Base-by-base conservation (phyloP, 176 grass and related monocot genomes). In the Hsuehochloa calcarea region DNA sequence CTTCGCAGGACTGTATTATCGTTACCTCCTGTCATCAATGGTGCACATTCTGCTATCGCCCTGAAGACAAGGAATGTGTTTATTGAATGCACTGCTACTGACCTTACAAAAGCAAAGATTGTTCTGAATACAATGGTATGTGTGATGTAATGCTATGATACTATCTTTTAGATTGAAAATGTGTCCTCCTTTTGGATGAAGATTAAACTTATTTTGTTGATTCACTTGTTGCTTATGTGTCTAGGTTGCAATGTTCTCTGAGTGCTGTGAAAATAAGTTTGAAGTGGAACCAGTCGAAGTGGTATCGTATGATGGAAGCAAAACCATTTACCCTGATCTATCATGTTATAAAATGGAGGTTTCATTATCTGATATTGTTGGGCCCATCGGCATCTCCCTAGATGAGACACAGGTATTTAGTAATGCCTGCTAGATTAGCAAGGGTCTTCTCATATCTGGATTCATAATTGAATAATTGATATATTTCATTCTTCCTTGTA, bases 101-200 rank as follows among this genome's bases (percentile, higher is more conserved):
- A 99, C 82, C 88, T 96, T 86, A 99, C 96, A 35, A 99, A 99
- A 84, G 90, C 96, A 85, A 99, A 96, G 25, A 96, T 99, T 92
- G 96, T 99, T 58, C 72, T 99, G 71, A 99, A 94, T 86, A 96
- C 96, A 86, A 88, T 99, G 96, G 96, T 99, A 88, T 68, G 92
- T 52, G 19, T 51, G 54, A 59, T 75, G 31, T 12, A 26, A 39
- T 82, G 45, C 45, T 71, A 41, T 12, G 22, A 39, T 82, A 37
- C 45, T 71, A 41, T 87, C 17, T 64, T 68, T 69, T 47, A 79
- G 19, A 75, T 72, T 29, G 14, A 51, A 79, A 77, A 39, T 54
- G 37, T 65, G 4, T 40, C 52, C 58, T 68, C 27, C 17, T 68
- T 79, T 74, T 20, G 63, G 19, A 67, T 76, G 46, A 82, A 75